A percentile compares a stretch with the other conserved stretches of the same genome.
Evolutionary conservation across 768 basidiomycete species (phyloP).

Genomic region (Lactarius indigo): DNA sequence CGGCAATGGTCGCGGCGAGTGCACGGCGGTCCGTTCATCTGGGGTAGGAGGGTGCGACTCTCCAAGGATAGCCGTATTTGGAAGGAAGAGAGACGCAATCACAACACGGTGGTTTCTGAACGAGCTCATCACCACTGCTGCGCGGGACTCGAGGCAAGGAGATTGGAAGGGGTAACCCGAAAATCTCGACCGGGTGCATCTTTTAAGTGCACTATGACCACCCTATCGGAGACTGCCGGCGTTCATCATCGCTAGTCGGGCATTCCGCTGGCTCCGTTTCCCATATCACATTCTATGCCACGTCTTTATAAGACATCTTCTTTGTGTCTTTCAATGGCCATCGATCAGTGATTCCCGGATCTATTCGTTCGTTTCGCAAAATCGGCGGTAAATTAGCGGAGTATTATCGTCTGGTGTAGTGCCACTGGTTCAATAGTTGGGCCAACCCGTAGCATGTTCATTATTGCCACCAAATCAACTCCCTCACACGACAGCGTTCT

Average conservation of each 20-base stretch:
- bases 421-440: not conserved
- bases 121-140: conserved; percentile 50
- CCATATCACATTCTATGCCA: too few relatives aligned
- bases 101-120: conserved; percentile 70
- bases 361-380: conserved; percentile 2
- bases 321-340: conserved; percentile 6
- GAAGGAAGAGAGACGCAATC: conserved; percentile 83
- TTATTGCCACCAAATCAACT: too few relatives aligned
- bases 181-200: not conserved
- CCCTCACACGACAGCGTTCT: too few relatives aligned
- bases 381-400: conserved; percentile 17
- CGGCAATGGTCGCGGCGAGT: conserved; percentile 18
- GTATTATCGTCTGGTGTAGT: not conserved
- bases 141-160: conserved; percentile 2
- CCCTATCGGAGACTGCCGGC: conserved; percentile 16
- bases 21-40: conserved; percentile 30
- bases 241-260: not conserved
- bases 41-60: conserved; percentile 55
- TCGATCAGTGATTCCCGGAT: conserved; percentile 9
- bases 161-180: not conserved
- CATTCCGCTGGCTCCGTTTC: not conserved
- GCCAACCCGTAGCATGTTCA: too few relatives aligned
- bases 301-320: not conserved
- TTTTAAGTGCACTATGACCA: conserved; percentile 6
- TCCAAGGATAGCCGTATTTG: conserved; percentile 63